Base-by-base conservation (phyloP, 208 protist genomes). In the Trypanosoma melophagium region DNA sequence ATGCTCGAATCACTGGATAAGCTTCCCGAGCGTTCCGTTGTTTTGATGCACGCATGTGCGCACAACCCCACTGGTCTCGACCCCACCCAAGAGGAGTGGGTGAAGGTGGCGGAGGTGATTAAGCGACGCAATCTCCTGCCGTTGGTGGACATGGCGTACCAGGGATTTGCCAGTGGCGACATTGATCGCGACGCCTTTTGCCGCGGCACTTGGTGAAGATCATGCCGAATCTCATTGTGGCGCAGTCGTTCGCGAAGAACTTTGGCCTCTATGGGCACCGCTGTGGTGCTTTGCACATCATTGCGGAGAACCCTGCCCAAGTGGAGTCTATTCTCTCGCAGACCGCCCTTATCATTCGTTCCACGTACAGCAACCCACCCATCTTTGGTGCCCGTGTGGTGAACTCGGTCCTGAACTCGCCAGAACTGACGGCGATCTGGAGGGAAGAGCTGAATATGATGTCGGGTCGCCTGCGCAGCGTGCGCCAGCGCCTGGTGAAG, bases 1-100 rank as follows among this genome's bases (percentile, higher is more conserved):
- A 86, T 95, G 79, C 68, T 97, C 9, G 57, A 80, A 25, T 77
- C 84, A 28, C 62, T 97, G 25, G 50, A 76, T 1, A 67, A 76
- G 52, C 56, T 84, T 24, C 86, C 87, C 21, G 70, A 93, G 19
- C 62, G 87, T 17, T 93, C 88, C 9, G 79, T 98, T 3, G 79
- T 99, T 54, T 28, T 99, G 17, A 71, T 99, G 10, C 98, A 99
- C 74, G 89, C 94, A 3, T 99, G 97, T 71, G 97, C 98, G 7
- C 98, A 99, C 86, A 99, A 99, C 80, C 98, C 98, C 28, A 99
- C 98, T 12, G 98, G 98, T 44, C 88, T 95, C 9, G 98, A 99
- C 74, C 98, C 97, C 52, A 97, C 95, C 0, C 45, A 70, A 8
- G 92, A 90, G 28, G 87, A 99, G 73, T 99, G 97, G 97, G 51